These are phyloP conservation scores for Blastocystis sp. DNA, from an alignment of 352 stramenopile species.

Conservation along the genomic window DNA sequence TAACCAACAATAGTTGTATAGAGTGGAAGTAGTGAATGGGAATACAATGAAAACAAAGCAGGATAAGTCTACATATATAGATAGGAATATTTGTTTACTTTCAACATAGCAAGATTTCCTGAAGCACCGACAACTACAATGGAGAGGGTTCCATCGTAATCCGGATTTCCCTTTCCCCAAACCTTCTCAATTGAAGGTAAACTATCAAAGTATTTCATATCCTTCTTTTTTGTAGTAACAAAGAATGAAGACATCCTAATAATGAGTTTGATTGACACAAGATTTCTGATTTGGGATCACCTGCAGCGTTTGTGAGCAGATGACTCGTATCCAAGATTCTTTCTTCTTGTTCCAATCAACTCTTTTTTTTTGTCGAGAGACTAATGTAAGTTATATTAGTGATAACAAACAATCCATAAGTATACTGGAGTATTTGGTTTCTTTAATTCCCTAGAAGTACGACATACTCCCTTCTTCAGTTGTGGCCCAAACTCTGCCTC, in stretches of 20 bases:
- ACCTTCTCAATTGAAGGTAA: slow-evolving; percentile 15
- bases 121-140: slow-evolving; percentile 83
- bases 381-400: no score
- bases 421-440: neutral
- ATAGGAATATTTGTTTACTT: slow-evolving; percentile 70
- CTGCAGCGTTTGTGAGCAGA: neutral
- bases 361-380: no score
- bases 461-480: neutral
- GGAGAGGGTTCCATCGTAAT: slow-evolving; percentile 74
- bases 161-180: slow-evolving; percentile 65
- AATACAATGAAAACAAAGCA: slow-evolving; percentile 83
- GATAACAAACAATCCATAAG: neutral
- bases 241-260: neutral
- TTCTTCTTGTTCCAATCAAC: no score
- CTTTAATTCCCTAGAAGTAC: neutral
- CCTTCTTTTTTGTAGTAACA: neutral
- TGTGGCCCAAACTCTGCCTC: neutral
- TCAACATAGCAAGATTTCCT: slow-evolving; percentile 84
- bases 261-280: neutral
- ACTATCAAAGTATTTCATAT: neutral
- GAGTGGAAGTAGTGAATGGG: slow-evolving; percentile 77
- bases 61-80: slow-evolving; percentile 76
- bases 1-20: slow-evolving; percentile 82
- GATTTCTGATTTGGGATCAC: neutral
- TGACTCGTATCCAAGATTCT: no score